Evolutionary conservation across 139 green algal species (phyloP), one percentile per base, ranked within the genome.

Genomic region (Micractinium conductrix): DNA sequence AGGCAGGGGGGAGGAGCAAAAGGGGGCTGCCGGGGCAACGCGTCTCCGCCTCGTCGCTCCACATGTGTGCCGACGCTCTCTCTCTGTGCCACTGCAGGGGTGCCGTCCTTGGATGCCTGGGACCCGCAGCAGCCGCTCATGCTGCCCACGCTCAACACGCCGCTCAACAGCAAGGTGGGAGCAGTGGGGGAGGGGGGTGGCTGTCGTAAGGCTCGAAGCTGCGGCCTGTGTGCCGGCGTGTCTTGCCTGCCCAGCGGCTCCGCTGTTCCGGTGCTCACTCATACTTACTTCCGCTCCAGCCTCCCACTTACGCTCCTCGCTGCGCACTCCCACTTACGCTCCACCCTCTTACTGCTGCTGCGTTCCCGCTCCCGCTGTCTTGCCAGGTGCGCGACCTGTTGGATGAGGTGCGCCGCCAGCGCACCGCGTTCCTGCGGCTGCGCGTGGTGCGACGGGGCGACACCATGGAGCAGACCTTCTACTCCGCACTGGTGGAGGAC

Each of bases 401-500:
- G 68, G 84, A 95, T 80, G 75, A 87, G 45, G 60, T 96, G 33
- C 87, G 95, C 55, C 85, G 90, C 72, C 85, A 95, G 67, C 91
- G 94, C 60, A 84, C 81, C 21, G 85, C 83, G 45, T 96, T 90
- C 88, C 92, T 97, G 89, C 90, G 91, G 8, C 86, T 97, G 78
- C 90, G 90, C 21, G 84, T 97, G 30, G 80, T 93, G 79, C 71
- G 78, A 28, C 74, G 86, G 55, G 89, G 91, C 2, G 87, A 94
- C 48, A 70, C 89, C 21, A 45, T 86, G 7, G 94, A 96, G 84
- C 65, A 80, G 19, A 72, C 85, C 4, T 98, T 98, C 85, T 91
- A 92, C 48, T 79, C 85, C 35, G 43, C 85, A 37, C 87, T 98
- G 83, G 87, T 96, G n/a, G 95, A 98, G 86, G 95, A 98, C 83